Conservation (phyloP, 148 eudicot genomes). For the Diospyros kaki region DNA sequence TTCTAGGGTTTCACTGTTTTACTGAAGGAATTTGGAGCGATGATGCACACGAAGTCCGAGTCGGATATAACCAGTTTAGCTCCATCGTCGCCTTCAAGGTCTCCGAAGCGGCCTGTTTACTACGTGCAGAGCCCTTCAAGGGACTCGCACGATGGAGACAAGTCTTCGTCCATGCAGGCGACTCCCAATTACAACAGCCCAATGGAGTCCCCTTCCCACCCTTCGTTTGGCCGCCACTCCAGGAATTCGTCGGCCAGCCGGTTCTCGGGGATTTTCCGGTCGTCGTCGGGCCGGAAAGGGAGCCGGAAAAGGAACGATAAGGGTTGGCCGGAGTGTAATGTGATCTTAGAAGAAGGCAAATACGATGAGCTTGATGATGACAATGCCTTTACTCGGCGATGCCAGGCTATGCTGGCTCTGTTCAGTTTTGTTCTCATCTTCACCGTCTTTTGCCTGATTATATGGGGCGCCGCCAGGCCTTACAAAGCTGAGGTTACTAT, state of each 20-base stretch:
- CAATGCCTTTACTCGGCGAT: conserved; percentile 45
- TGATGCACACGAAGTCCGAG: conserved; percentile 81
- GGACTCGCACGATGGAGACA: conserved; percentile 93
- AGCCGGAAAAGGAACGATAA: conserved; percentile 72
- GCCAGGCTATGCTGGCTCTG: conserved; percentile 50
- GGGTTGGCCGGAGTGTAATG: conserved; percentile 99
- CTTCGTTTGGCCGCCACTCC: conserved; percentile 82
- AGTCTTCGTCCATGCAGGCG: conserved; percentile 68
- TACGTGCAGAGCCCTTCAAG: conserved; percentile 91
- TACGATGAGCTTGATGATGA: conserved; percentile 65
- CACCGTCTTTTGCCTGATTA: conserved; percentile 76
- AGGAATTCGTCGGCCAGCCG: conserved; percentile 85
- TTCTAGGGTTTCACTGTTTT: not conserved
- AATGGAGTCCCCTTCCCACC: conserved; percentile 87
- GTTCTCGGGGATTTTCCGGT: conserved; percentile 91
- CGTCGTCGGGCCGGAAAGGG: conserved; percentile 78
- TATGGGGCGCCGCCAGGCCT: conserved; percentile 88
- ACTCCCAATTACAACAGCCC: conserved; percentile 78
- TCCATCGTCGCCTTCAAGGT: conserved; percentile 85
- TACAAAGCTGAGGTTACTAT: conserved; percentile 62
- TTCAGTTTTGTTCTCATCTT: conserved; percentile 58
- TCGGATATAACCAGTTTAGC: conserved; percentile 88
- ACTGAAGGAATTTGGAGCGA: conserved; percentile 20
- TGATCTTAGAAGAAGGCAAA: conserved; percentile 80
- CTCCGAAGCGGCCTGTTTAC: conserved; percentile 79